These are phyloP conservation scores for Rhodosporidiobolus odoratus DNA, from an alignment of 768 basidiomycete species.

Conservation along the genomic window DNA sequence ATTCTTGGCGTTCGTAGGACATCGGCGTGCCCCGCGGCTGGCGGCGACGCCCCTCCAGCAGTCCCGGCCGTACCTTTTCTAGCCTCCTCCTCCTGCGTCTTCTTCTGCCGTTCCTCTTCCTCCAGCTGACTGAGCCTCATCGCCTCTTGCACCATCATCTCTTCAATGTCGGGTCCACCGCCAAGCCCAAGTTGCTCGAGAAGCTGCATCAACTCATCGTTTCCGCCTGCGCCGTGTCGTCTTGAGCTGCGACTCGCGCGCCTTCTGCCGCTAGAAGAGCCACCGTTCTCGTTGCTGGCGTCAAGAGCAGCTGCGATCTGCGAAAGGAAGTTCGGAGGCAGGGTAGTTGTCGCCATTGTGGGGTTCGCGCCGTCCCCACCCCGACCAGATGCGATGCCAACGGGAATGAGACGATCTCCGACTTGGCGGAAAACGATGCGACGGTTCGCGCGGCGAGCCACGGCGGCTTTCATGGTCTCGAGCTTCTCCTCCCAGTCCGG, in stretches of 20 bases:
- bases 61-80: not conserved
- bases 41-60: not conserved
- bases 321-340: conserved; percentile 25
- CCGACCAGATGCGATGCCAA: conserved; percentile 87
- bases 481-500: conserved; percentile 98
- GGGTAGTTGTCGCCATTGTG: conserved; percentile 33
- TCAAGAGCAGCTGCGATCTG: conserved; percentile 38
- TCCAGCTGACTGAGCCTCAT: conserved; percentile 92
- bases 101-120: conserved; percentile 83
- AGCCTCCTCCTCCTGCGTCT: conserved; percentile 46
- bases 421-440: conserved; percentile 98
- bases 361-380: conserved; percentile 58
- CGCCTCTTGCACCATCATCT: conserved; percentile 99
- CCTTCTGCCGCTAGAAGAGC: conserved; percentile 1
- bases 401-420: conserved; percentile 92
- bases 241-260: conserved; percentile 8
- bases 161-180: conserved; percentile 39
- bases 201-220: conserved; percentile 24
- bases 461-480: conserved; percentile 88
- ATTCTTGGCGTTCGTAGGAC: not conserved
- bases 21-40: not conserved
- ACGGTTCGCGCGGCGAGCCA: conserved; percentile 87
- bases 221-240: not conserved
- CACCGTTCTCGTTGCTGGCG: conserved; percentile 10
- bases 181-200: conserved; percentile 29